Conservation (phyloP, 495 filamentous ascomycete genomes). For the Zalerion maritima region DNA sequence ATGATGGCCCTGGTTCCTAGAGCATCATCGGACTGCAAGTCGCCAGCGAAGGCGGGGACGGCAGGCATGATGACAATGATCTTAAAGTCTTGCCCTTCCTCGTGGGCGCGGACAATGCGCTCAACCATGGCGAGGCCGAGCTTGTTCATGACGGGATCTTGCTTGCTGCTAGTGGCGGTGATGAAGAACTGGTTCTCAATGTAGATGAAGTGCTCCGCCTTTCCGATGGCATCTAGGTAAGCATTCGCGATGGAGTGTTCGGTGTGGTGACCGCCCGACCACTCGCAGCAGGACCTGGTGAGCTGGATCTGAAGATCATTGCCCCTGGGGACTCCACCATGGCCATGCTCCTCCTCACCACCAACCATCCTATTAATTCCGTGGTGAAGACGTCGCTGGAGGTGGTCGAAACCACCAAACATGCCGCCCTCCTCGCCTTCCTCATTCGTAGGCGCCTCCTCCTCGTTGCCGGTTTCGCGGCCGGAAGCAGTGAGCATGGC, state of each 20-base stretch:
- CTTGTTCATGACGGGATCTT: constrained; percentile 71
- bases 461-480: constrained; percentile 7
- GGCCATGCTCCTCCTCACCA: constrained; percentile 10
- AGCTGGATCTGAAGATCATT: constrained; percentile 5
- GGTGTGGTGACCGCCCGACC: constrained; percentile 52
- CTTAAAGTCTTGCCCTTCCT: constrained; percentile 60
- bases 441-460: constrained; percentile 7
- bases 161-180: constrained; percentile 63
- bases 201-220: constrained; percentile 75
- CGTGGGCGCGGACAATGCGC: constrained; percentile 65
- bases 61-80: constrained; percentile 78
- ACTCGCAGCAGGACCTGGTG: constrained; percentile 43
- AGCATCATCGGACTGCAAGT: constrained; percentile 61
- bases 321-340: background rate
- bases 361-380: constrained; percentile 19
- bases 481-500: constrained; percentile 22
- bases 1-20: constrained; percentile 88
- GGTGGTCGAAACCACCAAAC: constrained; percentile 33
- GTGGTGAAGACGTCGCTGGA: constrained; percentile 22
- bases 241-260: constrained; percentile 86
- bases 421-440: constrained; percentile 14
- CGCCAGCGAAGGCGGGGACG: constrained; percentile 82
- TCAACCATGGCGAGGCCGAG: constrained; percentile 82
- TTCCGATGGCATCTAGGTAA: constrained; percentile 67
- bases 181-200: constrained; percentile 99